phyloP scores from a whole-genome alignment of 2,329 filamentous ascomycete species.

The Nigrospora oryzae region DNA sequence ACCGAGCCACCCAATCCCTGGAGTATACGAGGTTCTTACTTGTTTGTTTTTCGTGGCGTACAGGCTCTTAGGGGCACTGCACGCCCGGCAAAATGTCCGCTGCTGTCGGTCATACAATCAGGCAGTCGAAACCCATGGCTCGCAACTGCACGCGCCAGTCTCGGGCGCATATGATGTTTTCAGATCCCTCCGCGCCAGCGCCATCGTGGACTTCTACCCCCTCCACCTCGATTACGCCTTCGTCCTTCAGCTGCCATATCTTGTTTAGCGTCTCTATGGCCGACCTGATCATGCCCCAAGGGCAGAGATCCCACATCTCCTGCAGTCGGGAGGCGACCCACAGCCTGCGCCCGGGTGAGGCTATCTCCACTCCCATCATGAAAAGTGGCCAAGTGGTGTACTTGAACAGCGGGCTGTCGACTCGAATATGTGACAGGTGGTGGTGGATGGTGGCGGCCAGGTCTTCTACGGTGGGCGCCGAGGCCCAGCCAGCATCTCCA shows the following conservation, averaged over 20 bases:
- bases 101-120: slow-evolving; percentile 30
- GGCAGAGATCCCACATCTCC: slow-evolving; percentile 34
- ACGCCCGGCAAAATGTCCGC: neutral
- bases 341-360: slow-evolving; percentile 32
- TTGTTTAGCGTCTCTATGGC: slow-evolving; percentile 39
- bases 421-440: slow-evolving; percentile 39
- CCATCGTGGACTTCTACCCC: neutral
- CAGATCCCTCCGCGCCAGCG: neutral
- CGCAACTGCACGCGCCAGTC: slow-evolving; percentile 34
- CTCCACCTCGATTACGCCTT: slow-evolving; percentile 7
- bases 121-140: slow-evolving; percentile 32
- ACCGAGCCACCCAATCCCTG: too few species aligned
- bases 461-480: slow-evolving; percentile 31
- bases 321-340: slow-evolving; percentile 43
- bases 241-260: slow-evolving; percentile 36
- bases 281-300: slow-evolving; percentile 42
- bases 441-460: slow-evolving; percentile 40
- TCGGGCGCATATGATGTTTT: neutral
- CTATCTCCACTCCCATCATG: slow-evolving; percentile 47
- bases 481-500: slow-evolving; percentile 9
- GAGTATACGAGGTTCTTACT: too few species aligned
- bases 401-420: slow-evolving; percentile 45
- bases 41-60: too few species aligned
- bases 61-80: neutral
- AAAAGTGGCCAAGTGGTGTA: slow-evolving; percentile 53